A percentile compares a stretch with the other conserved stretches of the same genome.
Evolutionary conservation across 805 yeast genomes (phyloP).

Genomic region (Monosporozyma unispora): DNA sequence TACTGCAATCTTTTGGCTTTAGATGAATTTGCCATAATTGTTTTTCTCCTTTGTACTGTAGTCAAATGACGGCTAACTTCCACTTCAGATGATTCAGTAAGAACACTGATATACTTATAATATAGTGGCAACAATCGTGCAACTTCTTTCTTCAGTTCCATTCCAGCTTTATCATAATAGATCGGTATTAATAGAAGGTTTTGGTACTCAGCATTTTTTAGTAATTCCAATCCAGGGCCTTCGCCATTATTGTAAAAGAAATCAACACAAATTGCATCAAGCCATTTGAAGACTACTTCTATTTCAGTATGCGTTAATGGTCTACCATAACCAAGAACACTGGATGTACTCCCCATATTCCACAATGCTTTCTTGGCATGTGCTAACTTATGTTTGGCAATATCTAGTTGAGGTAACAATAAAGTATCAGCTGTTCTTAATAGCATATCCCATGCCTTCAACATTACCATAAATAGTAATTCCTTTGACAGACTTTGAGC

Average conservation of each 20-base stretch:
- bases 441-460: constrained; percentile 73
- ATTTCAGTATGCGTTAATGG: constrained; percentile 52
- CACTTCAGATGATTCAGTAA: constrained; percentile 2
- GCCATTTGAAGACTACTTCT: constrained; percentile 64
- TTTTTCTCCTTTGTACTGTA: constrained; percentile 51
- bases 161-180: constrained; percentile 46
- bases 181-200: constrained; percentile 54
- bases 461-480: constrained; percentile 54
- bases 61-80: constrained; percentile 34
- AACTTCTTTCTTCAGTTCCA: constrained; percentile 46
- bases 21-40: constrained; percentile 66
- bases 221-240: constrained; percentile 61
- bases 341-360: constrained; percentile 27
- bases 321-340: constrained; percentile 41
- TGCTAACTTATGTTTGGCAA: constrained; percentile 26
- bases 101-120: constrained; percentile 22
- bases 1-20: constrained; percentile 35
- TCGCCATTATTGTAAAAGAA: constrained; percentile 76
- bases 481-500: constrained; percentile 50
- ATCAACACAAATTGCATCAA: constrained; percentile 52
- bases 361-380: constrained; percentile 29
- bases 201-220: constrained; percentile 58
- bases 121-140: constrained; percentile 34
- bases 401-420: constrained; percentile 61
- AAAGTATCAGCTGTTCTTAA: constrained; percentile 60